A percentile compares a stretch with the other conserved stretches of the same genome.
Conservation (phyloP, 768 basidiomycete species). For the Panus rudis region DNA sequence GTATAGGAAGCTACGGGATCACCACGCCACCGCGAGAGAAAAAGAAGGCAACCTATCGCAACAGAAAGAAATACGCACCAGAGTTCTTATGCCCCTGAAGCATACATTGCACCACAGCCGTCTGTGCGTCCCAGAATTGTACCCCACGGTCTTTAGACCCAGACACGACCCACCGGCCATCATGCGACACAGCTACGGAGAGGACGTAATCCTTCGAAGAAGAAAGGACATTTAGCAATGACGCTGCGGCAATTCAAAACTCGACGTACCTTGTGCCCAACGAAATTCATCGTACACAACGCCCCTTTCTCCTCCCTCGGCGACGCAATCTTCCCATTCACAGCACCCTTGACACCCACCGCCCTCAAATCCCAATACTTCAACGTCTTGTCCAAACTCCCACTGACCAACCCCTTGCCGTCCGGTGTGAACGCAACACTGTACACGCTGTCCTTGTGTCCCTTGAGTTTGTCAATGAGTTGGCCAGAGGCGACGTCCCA, state of each 20-base stretch:
- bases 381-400: constrained; percentile 65
- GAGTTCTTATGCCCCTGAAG: constrained; percentile 77
- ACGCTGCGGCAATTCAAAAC: constrained; percentile 27
- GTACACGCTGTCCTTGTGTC: constrained; percentile 60
- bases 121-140: constrained; percentile 84
- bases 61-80: constrained; percentile 31
- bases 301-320: constrained; percentile 45
- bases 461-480: constrained; percentile 49
- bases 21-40: background rate
- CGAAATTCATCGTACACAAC: constrained; percentile 76
- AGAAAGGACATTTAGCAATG: constrained; percentile 20
- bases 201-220: constrained; percentile 77
- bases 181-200: constrained; percentile 77
- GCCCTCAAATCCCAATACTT: constrained; percentile 47
- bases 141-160: constrained; percentile 96
- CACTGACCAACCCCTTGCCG: constrained; percentile 81
- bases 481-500: constrained; percentile 61
- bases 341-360: background rate
- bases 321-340: constrained; percentile 19
- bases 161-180: constrained; percentile 92
- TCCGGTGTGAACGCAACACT: constrained; percentile 87
- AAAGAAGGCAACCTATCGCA: background rate
- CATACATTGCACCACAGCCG: constrained; percentile 83
- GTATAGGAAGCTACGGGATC: background rate
- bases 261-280: constrained; percentile 93